These are phyloP conservation scores for Pelagophyceae sp. DNA, from an alignment of 352 stramenopile species.

Conservation along the genomic window DNA sequence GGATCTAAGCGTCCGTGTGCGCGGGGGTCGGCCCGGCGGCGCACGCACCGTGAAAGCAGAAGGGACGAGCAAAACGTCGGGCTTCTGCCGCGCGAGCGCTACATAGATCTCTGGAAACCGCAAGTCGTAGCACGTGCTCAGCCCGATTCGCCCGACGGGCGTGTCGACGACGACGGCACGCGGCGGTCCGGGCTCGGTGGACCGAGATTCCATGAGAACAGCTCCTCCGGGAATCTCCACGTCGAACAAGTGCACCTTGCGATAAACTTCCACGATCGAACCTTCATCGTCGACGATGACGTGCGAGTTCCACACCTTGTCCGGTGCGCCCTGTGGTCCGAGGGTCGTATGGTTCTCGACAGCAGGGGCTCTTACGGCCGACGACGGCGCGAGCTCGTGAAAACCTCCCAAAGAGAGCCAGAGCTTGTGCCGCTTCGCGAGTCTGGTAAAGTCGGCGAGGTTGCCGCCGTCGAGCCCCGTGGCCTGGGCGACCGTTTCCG, in stretches of 20 bases:
- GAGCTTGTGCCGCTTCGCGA: slow-evolving; percentile 28
- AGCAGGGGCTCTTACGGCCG: too few relatives aligned
- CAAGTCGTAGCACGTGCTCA: slow-evolving; percentile 73
- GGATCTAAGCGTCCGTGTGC: too few relatives aligned
- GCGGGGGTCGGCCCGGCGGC: too few relatives aligned
- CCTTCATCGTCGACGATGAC: slow-evolving; percentile 52
- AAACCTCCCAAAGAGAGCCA: slow-evolving; percentile 35
- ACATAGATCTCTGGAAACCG: slow-evolving; percentile 70
- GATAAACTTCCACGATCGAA: slow-evolving; percentile 44
- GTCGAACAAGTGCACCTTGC: too few relatives aligned
- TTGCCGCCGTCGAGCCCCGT: slow-evolving; percentile 26
- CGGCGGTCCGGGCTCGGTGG: slow-evolving; percentile 48
- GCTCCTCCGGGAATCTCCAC: slow-evolving; percentile 58
- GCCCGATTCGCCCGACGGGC: slow-evolving; percentile 47
- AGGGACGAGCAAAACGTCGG: slow-evolving; percentile 60
- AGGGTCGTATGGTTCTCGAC: too few relatives aligned
- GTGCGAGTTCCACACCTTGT: slow-evolving; percentile 66
- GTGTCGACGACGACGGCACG: slow-evolving; percentile 37
- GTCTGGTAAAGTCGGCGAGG: slow-evolving; percentile 17
- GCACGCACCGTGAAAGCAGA: slow-evolving; percentile 69
- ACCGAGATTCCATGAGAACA: slow-evolving; percentile 54
- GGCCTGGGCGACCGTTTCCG: slow-evolving; percentile 29
- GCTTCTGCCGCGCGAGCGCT: slow-evolving; percentile 42
- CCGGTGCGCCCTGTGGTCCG: too few relatives aligned
- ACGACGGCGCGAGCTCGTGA: slow-evolving; percentile 13